phyloP scores from a whole-genome alignment of 2,329 filamentous ascomycete genomes.

The Phoma sp. region DNA sequence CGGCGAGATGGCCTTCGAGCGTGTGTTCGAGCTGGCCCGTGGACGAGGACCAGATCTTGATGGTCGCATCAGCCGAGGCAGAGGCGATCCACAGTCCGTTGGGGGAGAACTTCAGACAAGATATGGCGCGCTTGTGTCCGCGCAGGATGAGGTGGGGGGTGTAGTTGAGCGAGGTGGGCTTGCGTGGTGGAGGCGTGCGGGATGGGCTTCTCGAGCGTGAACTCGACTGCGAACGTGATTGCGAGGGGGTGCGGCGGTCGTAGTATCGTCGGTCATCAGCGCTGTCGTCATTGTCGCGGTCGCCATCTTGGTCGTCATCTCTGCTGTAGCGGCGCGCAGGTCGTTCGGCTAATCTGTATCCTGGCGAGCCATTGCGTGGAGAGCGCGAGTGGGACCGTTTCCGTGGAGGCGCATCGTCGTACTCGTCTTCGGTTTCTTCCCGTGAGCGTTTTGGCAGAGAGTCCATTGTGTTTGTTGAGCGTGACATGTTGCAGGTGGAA shows the following conservation, averaged over 20 bases:
- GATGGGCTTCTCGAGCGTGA: conserved; percentile 24
- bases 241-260: conserved; percentile 27
- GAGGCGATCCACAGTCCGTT: conserved; percentile 90
- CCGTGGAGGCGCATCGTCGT: conserved; percentile 36
- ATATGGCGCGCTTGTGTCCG: conserved; percentile 80
- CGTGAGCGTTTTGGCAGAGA: conserved; percentile 31
- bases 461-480: conserved; percentile 28
- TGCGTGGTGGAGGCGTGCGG: conserved; percentile 50
- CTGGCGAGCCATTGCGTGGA: conserved; percentile 30
- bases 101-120: conserved; percentile 88
- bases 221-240: conserved; percentile 24
- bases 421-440: conserved; percentile 36
- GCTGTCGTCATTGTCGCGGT: conserved; percentile 40
- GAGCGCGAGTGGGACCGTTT: conserved; percentile 44
- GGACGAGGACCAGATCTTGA: conserved; percentile 86
- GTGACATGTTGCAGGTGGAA: conserved; percentile 23
- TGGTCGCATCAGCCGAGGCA: conserved; percentile 82
- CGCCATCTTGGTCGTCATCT: conserved; percentile 36
- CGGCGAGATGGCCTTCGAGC: conserved; percentile 90
- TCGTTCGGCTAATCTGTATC: conserved; percentile 35
- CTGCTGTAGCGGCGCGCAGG: conserved; percentile 45
- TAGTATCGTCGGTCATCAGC: conserved; percentile 41
- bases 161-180: conserved; percentile 70
- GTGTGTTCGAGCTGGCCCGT: conserved; percentile 85
- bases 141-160: conserved; percentile 71